A percentile compares a stretch with the other conserved stretches of the same genome.
Evolutionary conservation across 352 stramenopile species (phyloP).

Genomic region (Achlya hypogyna): DNA sequence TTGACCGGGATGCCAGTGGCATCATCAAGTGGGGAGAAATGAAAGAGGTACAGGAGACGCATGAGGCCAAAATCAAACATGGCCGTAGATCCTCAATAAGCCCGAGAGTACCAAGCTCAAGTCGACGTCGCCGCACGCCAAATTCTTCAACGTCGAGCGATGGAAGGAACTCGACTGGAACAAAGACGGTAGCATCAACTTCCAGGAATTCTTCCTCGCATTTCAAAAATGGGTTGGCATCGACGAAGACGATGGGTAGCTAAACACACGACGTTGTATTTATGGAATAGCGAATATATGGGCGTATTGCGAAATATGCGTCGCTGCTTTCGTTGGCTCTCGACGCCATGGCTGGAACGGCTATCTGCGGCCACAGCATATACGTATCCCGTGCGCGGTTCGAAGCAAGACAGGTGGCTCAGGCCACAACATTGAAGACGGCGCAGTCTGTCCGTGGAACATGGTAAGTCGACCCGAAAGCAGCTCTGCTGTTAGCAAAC

Average conservation of each 20-base stretch:
- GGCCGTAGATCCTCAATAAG: slow-evolving; percentile 27
- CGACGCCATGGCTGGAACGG: too few relatives aligned
- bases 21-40: slow-evolving; percentile 52
- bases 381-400: too few relatives aligned
- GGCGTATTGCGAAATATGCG: too few relatives aligned
- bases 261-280: neutral
- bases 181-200: slow-evolving; percentile 82
- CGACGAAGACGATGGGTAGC: slow-evolving; percentile 35
- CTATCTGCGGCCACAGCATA: too few relatives aligned
- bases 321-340: too few relatives aligned
- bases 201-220: slow-evolving; percentile 83
- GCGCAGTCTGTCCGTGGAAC: too few relatives aligned
- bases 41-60: slow-evolving; percentile 37
- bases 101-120: slow-evolving; percentile 32
- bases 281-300: too few relatives aligned
- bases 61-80: slow-evolving; percentile 52
- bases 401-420: too few relatives aligned
- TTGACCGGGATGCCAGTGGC: slow-evolving; percentile 74
- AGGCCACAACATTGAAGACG: too few relatives aligned
- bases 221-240: slow-evolving; percentile 80
- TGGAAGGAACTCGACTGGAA: slow-evolving; percentile 85
- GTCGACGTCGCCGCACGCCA: neutral
- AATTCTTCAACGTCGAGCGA: slow-evolving; percentile 35
- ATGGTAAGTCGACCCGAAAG: too few relatives aligned
- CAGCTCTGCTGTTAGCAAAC: too few relatives aligned